Evolutionary conservation across 768 basidiomycete species (phyloP), one percentile per base, ranked within the genome.

Genomic region (Hygrocybe punicea): DNA sequence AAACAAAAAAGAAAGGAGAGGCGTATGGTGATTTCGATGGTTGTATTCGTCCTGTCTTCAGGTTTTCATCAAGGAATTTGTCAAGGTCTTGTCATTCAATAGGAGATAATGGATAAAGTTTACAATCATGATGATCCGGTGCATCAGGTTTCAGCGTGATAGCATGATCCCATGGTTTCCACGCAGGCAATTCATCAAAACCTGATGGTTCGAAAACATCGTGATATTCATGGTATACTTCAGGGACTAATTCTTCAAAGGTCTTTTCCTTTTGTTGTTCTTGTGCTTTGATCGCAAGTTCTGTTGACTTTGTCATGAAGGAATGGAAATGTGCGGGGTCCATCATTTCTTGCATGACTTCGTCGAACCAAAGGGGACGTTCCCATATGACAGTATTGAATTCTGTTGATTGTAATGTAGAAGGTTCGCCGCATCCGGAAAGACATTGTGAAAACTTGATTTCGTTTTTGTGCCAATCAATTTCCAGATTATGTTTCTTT

Each of bases 111-210:
- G 72, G 70, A 11, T 62, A 53, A 7, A 61, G 58, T n/a, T 29
- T 29, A 29, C 29, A 29, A 29, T 29, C 29, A 29, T 29, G 29
- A 8, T 29, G 29, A 29, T 29, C 29, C 4, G 29, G 29, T 29
- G 29, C 29, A 29, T 61, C 70, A 1, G 69, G 69, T 21, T 67
- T 61, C 0, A 77, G 52, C 6, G 76, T 62, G 48, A 78, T 78
- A 8, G 64, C 63, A 34, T 71, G 65, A 37, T 79, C 74, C 64
- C 72, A 78, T 0, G 65, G 65, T 2, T 65, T 60, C 54, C 57
- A 37, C 14, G 62, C 65, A 3, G 75, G 72, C 1, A 78, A 42
- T 58, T 60, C 51, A 35, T 67, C 60, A 48, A 66, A 67, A 2
- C 44, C 51, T 37, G 62, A 40, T 9, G 51, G 44, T 9, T 42